Base-by-base conservation (phyloP, 2,329 filamentous ascomycete genomes). In the Colletotrichum spinosum region DNA sequence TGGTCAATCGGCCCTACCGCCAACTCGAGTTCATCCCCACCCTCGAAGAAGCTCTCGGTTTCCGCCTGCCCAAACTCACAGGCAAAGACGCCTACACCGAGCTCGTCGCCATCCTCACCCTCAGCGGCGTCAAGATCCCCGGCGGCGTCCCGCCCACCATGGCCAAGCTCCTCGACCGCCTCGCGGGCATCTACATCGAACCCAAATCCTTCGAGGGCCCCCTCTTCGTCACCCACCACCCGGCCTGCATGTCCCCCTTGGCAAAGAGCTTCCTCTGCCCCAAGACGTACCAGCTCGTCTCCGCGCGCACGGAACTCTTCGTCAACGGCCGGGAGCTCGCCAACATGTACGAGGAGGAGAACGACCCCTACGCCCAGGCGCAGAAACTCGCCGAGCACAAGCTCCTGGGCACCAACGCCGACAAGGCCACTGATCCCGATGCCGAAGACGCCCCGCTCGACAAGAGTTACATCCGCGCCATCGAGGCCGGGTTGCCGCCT, bases 271-370 rank as follows among this genome's bases (percentile, higher is more conserved):
- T 93, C 78, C 72, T 84, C 17, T 93, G 94, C 75, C 86, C 88
- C 0, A 77, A 74, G 8, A 90, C 90, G 0, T 83, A 84, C 12
- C 94, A 97, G 75, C 78, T 86, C 8, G 88, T 97, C 1, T 91
- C 93, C 1, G 92, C 93, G 1, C 90, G 94, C 6, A 92, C 92
- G 0, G 94, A 97, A 78, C 86, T 97, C 25, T 97, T 97, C 78
- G 87, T 97, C 68, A 81, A 88, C 54, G 89, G 91, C 45, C 88
- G 88, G 59, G 96, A 99, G 75, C 85, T 97, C 38, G 93, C 95
- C 67, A 99, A 99, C 78, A 97, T 95, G 82, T 99, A 99, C 77
- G 96, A 99, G 77, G 96, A 99, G 79, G 96, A 99, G 76, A 99
- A 99, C 77, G 92, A 93, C 55, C 96, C 96, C 0, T 89, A 91